Evolutionary conservation across 1,139 yeast genomes (phyloP).

Genomic region (Meyerozyma elateridarum): DNA sequence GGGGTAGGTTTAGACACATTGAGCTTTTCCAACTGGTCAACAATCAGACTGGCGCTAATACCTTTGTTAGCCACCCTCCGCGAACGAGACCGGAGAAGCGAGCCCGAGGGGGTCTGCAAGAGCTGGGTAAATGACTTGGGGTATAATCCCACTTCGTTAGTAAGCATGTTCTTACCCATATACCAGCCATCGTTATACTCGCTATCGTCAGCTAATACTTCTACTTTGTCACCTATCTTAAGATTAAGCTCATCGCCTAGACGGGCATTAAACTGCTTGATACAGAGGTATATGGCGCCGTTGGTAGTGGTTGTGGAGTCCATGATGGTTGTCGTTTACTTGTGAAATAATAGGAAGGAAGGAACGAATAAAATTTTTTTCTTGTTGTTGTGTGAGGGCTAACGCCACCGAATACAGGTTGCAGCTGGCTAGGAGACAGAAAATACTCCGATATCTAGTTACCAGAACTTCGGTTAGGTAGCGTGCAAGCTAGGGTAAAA

Average conservation of each 20-base stretch:
- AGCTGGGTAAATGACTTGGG: slow-evolving; percentile 79
- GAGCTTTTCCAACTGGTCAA: slow-evolving; percentile 18
- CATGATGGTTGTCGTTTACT: too few species aligned
- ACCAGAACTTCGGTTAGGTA: not conserved
- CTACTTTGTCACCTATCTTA: slow-evolving; percentile 78
- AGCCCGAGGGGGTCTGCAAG: slow-evolving; percentile 15
- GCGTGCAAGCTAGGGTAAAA: not conserved
- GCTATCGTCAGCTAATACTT: slow-evolving; percentile 85
- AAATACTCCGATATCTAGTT: not conserved
- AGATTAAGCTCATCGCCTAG: slow-evolving; percentile 85
- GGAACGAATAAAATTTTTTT: not conserved
- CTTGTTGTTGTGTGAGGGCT: not conserved
- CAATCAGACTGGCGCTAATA: slow-evolving; percentile 13
- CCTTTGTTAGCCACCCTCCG: slow-evolving; percentile 12
- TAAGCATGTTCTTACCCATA: slow-evolving; percentile 70
- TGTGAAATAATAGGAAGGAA: too few species aligned
- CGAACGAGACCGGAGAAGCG: slow-evolving; percentile 13
- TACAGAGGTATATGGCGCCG: slow-evolving; percentile 45
- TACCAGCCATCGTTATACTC: slow-evolving; percentile 99
- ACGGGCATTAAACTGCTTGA: slow-evolving; percentile 82
- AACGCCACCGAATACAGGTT: not conserved
- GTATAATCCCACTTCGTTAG: slow-evolving; percentile 76
- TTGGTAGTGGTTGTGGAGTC: slow-evolving; percentile 8
- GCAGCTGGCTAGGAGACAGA: not conserved
- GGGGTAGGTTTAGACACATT: slow-evolving; percentile 7